Evolutionary conservation across 2,329 filamentous ascomycete genomes (phyloP), one percentile per base, ranked within the genome.

Genomic region (Parastagonospora nodorum): DNA sequence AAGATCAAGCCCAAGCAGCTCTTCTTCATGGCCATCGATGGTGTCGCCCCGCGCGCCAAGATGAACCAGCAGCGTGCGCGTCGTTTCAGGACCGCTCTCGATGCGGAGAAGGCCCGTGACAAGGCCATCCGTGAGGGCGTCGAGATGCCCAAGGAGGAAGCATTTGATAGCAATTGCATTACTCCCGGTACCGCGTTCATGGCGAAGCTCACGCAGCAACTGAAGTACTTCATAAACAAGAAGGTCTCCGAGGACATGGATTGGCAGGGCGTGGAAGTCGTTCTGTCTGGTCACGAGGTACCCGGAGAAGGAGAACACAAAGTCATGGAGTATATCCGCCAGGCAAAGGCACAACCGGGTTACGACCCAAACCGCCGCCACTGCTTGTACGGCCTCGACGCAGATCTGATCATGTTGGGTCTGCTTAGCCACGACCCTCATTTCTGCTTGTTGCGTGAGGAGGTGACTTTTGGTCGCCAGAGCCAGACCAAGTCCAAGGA

Each of bases 321-420:
- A 79, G 96, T 99, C 76, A 99, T 99, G 94, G 95, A 99, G 76
- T 99, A 99, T 75, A 99, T 99, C 74, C 89, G 94, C 63, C 90
- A 95, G 75, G 90, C 94, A 56, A 97, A 97, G 80, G 92, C 93
- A 42, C 94, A 99, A 75, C 90, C 90, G 2, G 85, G 88, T 57
- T 99, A 99, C 75, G 88, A 96, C 73, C 84, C 90, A 42, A 97
- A 99, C 68, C 85, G 96, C 55, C 90, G 94, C 50, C 94, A 99
- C 76, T 99, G 95, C 75, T 82, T 99, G 57, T 99, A 99, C 76
- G 95, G 95, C 19, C 83, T 99, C 42, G 94, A 99, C 77, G 94
- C 94, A 38, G 94, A 99, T 79, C 79, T 99, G 58, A 99, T 99
- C 79, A 99, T 99, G 95, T 78, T 99, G 76, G 94, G 94, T 55